Evolutionary conservation across 192 early-diverging fungal genomes (phyloP), one percentile per base, ranked within the genome.

Genomic region (Entomortierella chlamydospora): DNA sequence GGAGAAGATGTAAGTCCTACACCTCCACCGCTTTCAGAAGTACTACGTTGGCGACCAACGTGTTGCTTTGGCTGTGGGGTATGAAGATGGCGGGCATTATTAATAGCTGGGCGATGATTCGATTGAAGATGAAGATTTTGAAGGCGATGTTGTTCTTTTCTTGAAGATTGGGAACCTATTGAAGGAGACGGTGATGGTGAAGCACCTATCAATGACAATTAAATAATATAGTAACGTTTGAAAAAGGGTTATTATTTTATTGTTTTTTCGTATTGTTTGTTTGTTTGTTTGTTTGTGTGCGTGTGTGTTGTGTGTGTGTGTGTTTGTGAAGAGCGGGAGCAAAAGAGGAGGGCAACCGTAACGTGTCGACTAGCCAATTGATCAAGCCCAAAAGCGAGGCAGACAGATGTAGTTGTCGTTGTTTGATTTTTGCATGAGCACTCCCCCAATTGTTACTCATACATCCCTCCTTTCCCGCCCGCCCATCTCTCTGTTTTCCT

Each of bases 131-230:
- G 22, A 37, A 37, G 45, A 8, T 31, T 30, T 29, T 15, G 43
- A 49, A 2, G 41, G 66, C 39, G 66, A 69, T 25, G 67, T 47
- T 28, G 67, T 20, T 20, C 15, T 47, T 47, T 47, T 47, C 45
- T 47, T 47, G 45, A 47, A 47, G 45, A 20, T 20, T 9, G 13
- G 6, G 39, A 41, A 41, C 39, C 39, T 41, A 47, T 47, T 54
- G 52, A 54, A 29, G 28, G 52, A 25, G 52, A 54, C 5, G 28
- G 25, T 28, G 52, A 54, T 54, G 52, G 25, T 15, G 52, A 54
- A 23, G 52, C 22, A 54, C 52, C 52, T 54, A 54, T 54, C 52
- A 26, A 37, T 37, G 34, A 37, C 34, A 37, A 37, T 37, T 37
- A n/a, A n/a, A n/a, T n/a, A 4, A 37, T 37, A 37, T 7, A 37